Evolutionary conservation across 768 basidiomycete genomes (phyloP), one percentile per base, ranked within the genome.

Genomic region (Russula virescens): DNA sequence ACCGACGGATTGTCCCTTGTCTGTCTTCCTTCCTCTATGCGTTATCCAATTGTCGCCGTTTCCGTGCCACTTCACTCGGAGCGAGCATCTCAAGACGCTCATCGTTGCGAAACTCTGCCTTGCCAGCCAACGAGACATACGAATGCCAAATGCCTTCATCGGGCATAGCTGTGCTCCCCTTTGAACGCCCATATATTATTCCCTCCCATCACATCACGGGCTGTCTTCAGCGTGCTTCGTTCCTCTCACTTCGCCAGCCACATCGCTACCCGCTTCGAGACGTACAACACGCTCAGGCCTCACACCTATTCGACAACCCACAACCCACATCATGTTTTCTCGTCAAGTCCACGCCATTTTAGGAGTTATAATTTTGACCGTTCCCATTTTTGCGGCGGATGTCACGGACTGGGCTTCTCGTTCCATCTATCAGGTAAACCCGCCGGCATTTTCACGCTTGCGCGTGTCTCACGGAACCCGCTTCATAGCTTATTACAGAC

Each of bases 351-450:
- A 38, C 14, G 8, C 46, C 40, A 16, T 60, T 50, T 55, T 60
- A 5, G 21, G 23, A 14, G 19, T 28, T n/a, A n/a, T n/a, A n/a
- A 25, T 64, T 28, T n/a, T n/a, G n/a, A n/a, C 45, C 50, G 42
- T 60, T 60, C 66, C 72, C 16, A 70, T 68, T 9, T 62, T 72
- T 35, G 76, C 78, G 9, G 79, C 78, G 2, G 75, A 76, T 54
- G 76, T 78, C 8, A 75, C 77, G n/a, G 71, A 77, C 21, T 82
- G 81, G 84, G 78, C 78, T 56, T 74, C 75, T 54, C 74, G 81
- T 21, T 76, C 82, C 16, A 82, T 85, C 65, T 84, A 84, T 69
- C 83, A 84, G 76, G 80, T 73, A 60, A 42, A 68, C 68, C 31
- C 42, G 21, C 49, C 45, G 14, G n/a, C 46, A 31, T 34, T 38